These are phyloP conservation scores for Schrenkiella parvula DNA, from an alignment of 345 rosid species.

Conservation along the genomic window DNA sequence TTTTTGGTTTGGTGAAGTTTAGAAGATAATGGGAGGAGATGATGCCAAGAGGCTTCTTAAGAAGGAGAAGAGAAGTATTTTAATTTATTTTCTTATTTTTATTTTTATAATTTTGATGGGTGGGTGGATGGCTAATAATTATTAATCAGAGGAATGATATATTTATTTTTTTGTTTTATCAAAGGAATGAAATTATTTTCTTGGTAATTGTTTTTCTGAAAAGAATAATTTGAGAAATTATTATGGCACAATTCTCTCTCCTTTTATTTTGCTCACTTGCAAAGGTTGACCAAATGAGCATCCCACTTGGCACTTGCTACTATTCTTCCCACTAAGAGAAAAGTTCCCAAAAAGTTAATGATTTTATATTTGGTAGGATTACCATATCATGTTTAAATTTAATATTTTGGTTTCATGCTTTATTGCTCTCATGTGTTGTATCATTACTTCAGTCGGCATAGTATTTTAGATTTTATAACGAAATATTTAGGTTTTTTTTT, in stretches of 20 bases:
- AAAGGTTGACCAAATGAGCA: constrained; percentile 82
- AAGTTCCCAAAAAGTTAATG: not conserved
- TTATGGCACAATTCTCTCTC: constrained; percentile 25
- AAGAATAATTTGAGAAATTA: constrained; percentile 46
- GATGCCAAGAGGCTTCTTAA: constrained; percentile 41
- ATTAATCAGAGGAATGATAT: constrained; percentile 55
- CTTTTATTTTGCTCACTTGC: constrained; percentile 34
- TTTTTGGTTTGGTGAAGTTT: constrained; percentile 3
- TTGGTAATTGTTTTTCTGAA: not conserved
- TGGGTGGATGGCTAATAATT: constrained; percentile 62
- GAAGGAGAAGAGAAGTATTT: constrained; percentile 34
- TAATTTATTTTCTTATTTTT: constrained; percentile 12
- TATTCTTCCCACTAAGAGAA: constrained; percentile 45
- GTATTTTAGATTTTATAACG: not conserved
- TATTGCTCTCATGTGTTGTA: not conserved
- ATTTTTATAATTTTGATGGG: constrained; percentile 29
- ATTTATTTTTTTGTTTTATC: not conserved
- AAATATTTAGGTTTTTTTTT: not conserved
- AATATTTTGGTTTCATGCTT: not conserved
- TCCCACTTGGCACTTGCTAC: constrained; percentile 40
- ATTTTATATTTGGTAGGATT: constrained; percentile 35
- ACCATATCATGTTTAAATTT: not conserved
- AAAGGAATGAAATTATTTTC: not conserved
- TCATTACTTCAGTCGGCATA: constrained; percentile 1
- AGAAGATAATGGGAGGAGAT: constrained; percentile 34